phyloP scores from a whole-genome alignment of 495 filamentous ascomycete species.

The Penicillium robsamsonii region DNA sequence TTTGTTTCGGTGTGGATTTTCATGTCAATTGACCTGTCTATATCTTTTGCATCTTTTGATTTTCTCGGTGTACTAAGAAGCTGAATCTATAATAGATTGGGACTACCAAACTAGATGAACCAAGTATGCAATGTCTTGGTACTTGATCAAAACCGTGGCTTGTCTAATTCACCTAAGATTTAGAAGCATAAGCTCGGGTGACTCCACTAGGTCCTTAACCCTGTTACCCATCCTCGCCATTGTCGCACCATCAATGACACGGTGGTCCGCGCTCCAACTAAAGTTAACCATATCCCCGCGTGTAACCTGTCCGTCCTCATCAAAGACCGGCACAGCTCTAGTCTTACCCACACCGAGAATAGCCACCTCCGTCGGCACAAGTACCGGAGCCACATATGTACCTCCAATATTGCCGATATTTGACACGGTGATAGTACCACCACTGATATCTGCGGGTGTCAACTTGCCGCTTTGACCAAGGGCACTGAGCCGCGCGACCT shows the following conservation, averaged over 20 bases:
- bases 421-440: conserved; percentile 91
- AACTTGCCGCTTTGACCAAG: conserved; percentile 74
- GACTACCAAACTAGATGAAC: background rate
- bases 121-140: background rate
- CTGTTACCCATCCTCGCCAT: conserved; percentile 85
- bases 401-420: conserved; percentile 98
- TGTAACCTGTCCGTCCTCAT: conserved; percentile 82
- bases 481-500: conserved; percentile 68
- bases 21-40: conserved; percentile 4
- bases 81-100: background rate
- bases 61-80: background rate
- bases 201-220: conserved; percentile 73
- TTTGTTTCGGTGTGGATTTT: background rate
- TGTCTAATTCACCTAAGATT: conserved; percentile 38
- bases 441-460: conserved; percentile 69
- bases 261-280: conserved; percentile 96
- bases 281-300: conserved; percentile 88
- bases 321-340: conserved; percentile 64
- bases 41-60: background rate
- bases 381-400: conserved; percentile 86
- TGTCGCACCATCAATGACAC: conserved; percentile 90
- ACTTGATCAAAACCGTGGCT: conserved; percentile 4
- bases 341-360: conserved; percentile 88
- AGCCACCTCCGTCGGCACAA: conserved; percentile 82
- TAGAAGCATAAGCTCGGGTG: conserved; percentile 77